Conservation (phyloP, 768 basidiomycete genomes). For the Russula ochroleuca region DNA sequence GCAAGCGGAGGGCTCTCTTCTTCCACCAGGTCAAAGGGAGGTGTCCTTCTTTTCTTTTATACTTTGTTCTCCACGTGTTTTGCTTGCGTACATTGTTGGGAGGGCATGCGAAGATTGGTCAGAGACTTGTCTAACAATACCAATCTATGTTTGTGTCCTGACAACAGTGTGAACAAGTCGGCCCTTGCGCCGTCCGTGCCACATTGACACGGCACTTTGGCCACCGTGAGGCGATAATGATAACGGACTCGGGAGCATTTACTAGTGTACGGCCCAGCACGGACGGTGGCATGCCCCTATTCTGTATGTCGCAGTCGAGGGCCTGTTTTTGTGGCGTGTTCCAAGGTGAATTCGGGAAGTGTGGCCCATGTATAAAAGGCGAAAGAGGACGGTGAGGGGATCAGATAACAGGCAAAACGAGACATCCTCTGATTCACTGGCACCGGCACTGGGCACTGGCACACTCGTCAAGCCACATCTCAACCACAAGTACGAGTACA, state of each 20-base stretch:
- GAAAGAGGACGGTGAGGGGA: constrained; percentile 7
- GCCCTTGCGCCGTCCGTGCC: not conserved
- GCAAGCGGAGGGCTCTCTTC: not conserved
- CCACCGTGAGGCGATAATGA: not conserved
- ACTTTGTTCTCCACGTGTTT: constrained; percentile 4
- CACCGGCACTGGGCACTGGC: not conserved
- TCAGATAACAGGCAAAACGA: constrained; percentile 21
- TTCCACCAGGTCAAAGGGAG: not conserved
- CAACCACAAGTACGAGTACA: not conserved
- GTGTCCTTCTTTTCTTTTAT: not conserved
- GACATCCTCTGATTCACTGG: not conserved
- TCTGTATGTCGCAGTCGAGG: not conserved
- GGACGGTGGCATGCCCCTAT: not conserved
- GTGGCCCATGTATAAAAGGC: not conserved
- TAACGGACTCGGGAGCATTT: not conserved
- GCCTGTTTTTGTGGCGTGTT: constrained; percentile 1
- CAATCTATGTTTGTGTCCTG: constrained; percentile 24
- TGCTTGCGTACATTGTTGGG: constrained; percentile 25
- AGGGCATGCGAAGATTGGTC: constrained; percentile 24
- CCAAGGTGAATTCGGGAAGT: constrained; percentile 12
- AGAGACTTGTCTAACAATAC: constrained; percentile 15
- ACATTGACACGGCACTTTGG: not conserved
- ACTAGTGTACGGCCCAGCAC: not conserved
- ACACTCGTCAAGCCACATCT: not conserved
- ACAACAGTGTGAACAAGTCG: constrained; percentile 22